Conservation (phyloP, 257 asterid genomes). For the Paulownia fortunei region DNA sequence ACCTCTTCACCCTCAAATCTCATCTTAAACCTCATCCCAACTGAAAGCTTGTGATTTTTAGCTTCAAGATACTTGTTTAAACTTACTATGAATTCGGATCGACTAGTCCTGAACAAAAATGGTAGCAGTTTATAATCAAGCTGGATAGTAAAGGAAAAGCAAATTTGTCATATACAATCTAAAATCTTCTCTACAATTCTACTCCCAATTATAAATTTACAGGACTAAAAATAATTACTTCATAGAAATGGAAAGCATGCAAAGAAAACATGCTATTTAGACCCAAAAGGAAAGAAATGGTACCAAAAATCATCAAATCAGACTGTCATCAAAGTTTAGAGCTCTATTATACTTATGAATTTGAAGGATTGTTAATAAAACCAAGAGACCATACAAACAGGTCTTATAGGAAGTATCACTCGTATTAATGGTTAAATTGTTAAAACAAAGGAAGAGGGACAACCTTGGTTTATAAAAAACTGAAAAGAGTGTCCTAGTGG, state of each 20-base stretch:
- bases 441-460: slow-evolving; percentile 2
- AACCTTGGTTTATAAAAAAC: slow-evolving; percentile 98
- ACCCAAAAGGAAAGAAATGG: background rate
- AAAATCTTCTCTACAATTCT: slow-evolving; percentile 4
- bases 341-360: slow-evolving; percentile 14
- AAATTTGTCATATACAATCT: background rate
- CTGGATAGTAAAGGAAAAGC: background rate
- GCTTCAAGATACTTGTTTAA: slow-evolving; percentile 94
- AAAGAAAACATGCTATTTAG: slow-evolving; percentile 11
- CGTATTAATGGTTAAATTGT: background rate
- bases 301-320: background rate
- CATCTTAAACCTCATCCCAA: slow-evolving; percentile 99
- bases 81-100: slow-evolving; percentile 85
- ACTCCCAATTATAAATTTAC: background rate
- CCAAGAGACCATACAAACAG: background rate
- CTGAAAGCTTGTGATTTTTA: slow-evolving; percentile 78
- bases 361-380: slow-evolving; percentile 5
- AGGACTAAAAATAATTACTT: background rate
- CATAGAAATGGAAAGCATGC: background rate
- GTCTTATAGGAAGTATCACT: background rate
- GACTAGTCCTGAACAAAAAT: slow-evolving; percentile 78
- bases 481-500: slow-evolving; percentile 83
- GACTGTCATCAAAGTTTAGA: background rate
- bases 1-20: slow-evolving; percentile 98
- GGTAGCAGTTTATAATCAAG: slow-evolving; percentile 16